A percentile compares a stretch with the other conserved stretches of the same genome.
Evolutionary conservation across 2,329 filamentous ascomycete species (phyloP).

Genomic region (Ophiostoma sp.): DNA sequence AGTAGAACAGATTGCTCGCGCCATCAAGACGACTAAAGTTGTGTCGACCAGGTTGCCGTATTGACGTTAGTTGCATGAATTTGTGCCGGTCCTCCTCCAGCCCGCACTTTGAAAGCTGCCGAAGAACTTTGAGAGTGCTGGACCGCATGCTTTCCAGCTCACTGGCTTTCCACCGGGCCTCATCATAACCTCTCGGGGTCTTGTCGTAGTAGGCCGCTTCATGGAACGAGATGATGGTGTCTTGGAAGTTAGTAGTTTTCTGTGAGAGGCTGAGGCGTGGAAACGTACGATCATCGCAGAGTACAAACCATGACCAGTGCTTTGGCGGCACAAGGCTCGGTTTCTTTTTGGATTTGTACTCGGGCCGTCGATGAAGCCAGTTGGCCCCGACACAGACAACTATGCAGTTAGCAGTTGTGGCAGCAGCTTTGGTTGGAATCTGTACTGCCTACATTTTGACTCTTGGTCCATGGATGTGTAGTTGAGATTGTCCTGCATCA

Average conservation of each 20-base stretch:
- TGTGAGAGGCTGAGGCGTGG: too few species aligned
- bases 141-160: conserved; percentile 36
- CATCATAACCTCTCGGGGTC: conserved; percentile 28
- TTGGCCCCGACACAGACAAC: conserved; percentile 69
- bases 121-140: conserved; percentile 38
- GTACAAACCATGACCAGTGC: conserved; percentile 64
- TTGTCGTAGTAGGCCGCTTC: conserved; percentile 45
- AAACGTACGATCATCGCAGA: conserved; percentile 53
- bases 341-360: conserved; percentile 26
- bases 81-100: conserved; percentile 36
- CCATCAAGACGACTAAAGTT: conserved; percentile 39
- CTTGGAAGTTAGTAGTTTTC: too few species aligned
- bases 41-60: conserved; percentile 31
- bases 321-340: conserved; percentile 37
- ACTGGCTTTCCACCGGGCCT: conserved; percentile 27
- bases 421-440: conserved; percentile 15
- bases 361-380: conserved; percentile 44
- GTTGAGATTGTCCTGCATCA: conserved; percentile 68
- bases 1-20: conserved; percentile 59
- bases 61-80: conserved; percentile 40
- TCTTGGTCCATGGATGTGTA: conserved; percentile 69
- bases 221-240: conserved; percentile 65
- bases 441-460: conserved; percentile 47
- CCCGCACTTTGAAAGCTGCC: conserved; percentile 37
- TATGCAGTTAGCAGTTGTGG: conserved; percentile 32